Percentiles rank a stretch among this genome's conserved stretches.
Conservation (phyloP, 116 monocot species). For the Phalaenopsis hybrid region DNA sequence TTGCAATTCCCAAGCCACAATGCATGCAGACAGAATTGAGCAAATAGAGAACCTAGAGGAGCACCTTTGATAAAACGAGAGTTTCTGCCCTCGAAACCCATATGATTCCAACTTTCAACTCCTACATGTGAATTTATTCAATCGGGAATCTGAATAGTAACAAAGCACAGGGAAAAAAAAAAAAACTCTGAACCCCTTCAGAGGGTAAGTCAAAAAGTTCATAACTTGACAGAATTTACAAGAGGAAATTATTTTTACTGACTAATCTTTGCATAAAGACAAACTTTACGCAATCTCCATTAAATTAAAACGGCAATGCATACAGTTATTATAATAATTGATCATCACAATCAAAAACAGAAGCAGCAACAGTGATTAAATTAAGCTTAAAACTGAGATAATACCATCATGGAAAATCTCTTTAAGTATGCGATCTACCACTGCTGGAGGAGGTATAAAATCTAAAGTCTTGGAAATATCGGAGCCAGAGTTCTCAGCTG, state of each 20-base stretch:
- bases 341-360: background rate
- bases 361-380: background rate
- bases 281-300: background rate
- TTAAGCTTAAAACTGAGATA: background rate
- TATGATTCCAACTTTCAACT: slow-evolving; percentile 26
- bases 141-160: background rate
- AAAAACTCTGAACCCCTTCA: background rate
- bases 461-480: slow-evolving; percentile 56
- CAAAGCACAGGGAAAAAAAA: background rate
- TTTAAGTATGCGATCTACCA: slow-evolving; percentile 73
- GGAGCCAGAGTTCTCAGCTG: slow-evolving; percentile 72
- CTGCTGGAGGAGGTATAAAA: slow-evolving; percentile 69
- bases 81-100: slow-evolving; percentile 34
- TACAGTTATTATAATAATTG: background rate
- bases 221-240: background rate
- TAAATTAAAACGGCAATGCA: slow-evolving; percentile 12
- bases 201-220: background rate
- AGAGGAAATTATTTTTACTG: background rate
- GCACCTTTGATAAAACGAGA: slow-evolving; percentile 78
- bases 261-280: background rate
- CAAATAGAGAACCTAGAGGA: slow-evolving; percentile 79
- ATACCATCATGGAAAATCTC: slow-evolving; percentile 82
- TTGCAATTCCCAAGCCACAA: slow-evolving; percentile 96
- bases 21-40: slow-evolving; percentile 89
- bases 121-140: slow-evolving; percentile 23